Percentiles rank a stretch among this genome's conserved stretches.
Evolutionary conservation across 2,329 filamentous ascomycete species (phyloP).

Genomic region (Beauveria caledonica): DNA sequence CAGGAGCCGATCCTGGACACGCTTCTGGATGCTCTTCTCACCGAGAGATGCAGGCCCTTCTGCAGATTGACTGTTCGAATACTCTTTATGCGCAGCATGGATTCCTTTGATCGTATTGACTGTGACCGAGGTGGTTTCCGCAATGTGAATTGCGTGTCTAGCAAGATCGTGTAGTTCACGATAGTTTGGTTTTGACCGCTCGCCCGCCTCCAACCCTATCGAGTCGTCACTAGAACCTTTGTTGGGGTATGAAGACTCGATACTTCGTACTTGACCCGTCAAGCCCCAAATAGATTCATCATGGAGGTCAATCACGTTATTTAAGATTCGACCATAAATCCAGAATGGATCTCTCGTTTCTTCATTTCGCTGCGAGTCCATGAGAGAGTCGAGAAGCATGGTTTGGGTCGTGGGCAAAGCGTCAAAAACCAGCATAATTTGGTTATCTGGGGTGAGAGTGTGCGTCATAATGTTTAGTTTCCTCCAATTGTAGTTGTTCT

Average conservation of each 20-base stretch:
- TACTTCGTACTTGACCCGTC: conserved; percentile 24
- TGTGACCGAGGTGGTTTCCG: conserved; percentile 32
- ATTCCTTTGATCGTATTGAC: conserved; percentile 25
- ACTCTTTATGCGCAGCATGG: conserved; percentile 20
- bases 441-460: conserved; percentile 16
- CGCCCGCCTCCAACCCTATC: no score
- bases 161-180: conserved; percentile 31
- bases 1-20: conserved; percentile 24
- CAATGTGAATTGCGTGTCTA: conserved; percentile 36
- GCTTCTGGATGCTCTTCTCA: not conserved
- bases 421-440: conserved; percentile 27
- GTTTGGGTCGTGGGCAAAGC: not conserved
- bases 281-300: conserved; percentile 32
- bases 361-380: not conserved
- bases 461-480: conserved; percentile 27
- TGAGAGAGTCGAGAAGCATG: conserved; percentile 7
- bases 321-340: conserved; percentile 24
- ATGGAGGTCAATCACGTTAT: conserved; percentile 24
- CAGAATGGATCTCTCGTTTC: conserved; percentile 26
- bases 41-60: conserved; percentile 10
- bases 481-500: conserved; percentile 24
- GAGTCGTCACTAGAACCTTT: not conserved
- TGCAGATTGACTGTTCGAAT: not conserved
- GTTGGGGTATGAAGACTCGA: conserved; percentile 21
- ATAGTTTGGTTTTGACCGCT: conserved; percentile 21